These are phyloP conservation scores for Penicillium taxi DNA, from an alignment of 495 filamentous ascomycete genomes.

Conservation along the genomic window DNA sequence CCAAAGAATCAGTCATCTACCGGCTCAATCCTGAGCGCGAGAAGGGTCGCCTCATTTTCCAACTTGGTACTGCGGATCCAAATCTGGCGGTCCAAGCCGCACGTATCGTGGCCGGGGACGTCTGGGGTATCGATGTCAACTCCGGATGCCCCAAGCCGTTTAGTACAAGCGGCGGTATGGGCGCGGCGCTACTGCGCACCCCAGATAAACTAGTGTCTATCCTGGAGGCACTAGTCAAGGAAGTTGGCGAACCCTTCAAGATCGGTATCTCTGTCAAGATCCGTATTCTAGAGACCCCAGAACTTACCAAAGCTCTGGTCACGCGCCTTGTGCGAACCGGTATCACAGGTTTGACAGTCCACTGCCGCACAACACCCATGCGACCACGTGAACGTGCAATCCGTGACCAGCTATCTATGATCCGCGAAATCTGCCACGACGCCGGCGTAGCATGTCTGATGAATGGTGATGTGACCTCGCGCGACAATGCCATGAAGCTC, in stretches of 20 bases:
- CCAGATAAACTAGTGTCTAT: slow-evolving; percentile 80
- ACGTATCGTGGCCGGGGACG: slow-evolving; percentile 71
- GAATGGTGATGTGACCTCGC: slow-evolving; percentile 81
- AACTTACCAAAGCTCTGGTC: slow-evolving; percentile 66
- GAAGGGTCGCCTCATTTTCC: slow-evolving; percentile 67
- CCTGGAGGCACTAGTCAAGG: slow-evolving; percentile 66
- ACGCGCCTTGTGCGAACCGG: slow-evolving; percentile 68
- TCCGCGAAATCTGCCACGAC: slow-evolving; percentile 66
- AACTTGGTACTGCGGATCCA: slow-evolving; percentile 79
- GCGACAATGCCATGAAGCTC: slow-evolving; percentile 58
- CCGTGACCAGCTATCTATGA: slow-evolving; percentile 73
- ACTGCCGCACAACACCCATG: slow-evolving; percentile 96
- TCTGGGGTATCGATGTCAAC: slow-evolving; percentile 93
- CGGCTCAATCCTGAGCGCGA: slow-evolving; percentile 72
- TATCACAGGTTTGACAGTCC: slow-evolving; percentile 84
- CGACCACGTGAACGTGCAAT: slow-evolving; percentile 81
- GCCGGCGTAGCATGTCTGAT: slow-evolving; percentile 83
- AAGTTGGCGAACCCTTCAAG: slow-evolving; percentile 64
- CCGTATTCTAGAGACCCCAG: slow-evolving; percentile 68
- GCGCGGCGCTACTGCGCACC: slow-evolving; percentile 74
- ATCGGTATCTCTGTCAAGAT: slow-evolving; percentile 97
- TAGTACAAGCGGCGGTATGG: slow-evolving; percentile 86
- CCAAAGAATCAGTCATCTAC: slow-evolving; percentile 69
- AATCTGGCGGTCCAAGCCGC: slow-evolving; percentile 76
- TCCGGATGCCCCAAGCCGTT: slow-evolving; percentile 97